phyloP scores from a whole-genome alignment of 2,329 filamentous ascomycete genomes.

The Aspergillus fumigatiaffinis region DNA sequence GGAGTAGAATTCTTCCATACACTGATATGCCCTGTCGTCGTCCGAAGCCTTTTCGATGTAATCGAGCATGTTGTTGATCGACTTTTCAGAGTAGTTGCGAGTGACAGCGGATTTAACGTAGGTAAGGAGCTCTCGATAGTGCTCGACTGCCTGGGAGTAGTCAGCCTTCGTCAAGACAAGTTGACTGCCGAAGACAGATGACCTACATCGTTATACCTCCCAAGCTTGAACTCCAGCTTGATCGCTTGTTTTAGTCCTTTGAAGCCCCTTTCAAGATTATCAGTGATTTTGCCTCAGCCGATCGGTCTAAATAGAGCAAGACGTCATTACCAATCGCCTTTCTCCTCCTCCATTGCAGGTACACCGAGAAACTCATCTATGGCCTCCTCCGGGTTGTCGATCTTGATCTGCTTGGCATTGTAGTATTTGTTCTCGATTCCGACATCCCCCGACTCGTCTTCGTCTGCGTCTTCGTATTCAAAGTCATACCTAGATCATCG shows the following conservation, averaged over 20 bases:
- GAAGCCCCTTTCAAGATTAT: constrained; percentile 62
- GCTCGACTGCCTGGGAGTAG: constrained; percentile 68
- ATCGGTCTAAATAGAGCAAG: background rate
- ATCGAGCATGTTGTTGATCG: constrained; percentile 98
- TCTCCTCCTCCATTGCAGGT: constrained; percentile 77
- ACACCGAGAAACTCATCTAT: constrained; percentile 91
- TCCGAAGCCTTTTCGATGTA: constrained; percentile 91
- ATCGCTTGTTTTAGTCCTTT: constrained; percentile 97
- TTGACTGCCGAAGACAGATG: background rate
- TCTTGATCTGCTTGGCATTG: constrained; percentile 96
- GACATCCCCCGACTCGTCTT: constrained; percentile 81
- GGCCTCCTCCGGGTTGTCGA: constrained; percentile 78
- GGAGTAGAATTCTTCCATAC: constrained; percentile 94
- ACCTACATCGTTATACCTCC: constrained; percentile 73
- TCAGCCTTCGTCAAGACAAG: background rate
- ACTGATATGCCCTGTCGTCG: constrained; percentile 66
- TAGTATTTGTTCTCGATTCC: constrained; percentile 99
- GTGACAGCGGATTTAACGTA: constrained; percentile 97
- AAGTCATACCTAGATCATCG: constrained; percentile 70
- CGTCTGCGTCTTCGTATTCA: constrained; percentile 92
- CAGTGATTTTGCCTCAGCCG: constrained; percentile 17
- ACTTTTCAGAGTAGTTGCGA: constrained; percentile 97
- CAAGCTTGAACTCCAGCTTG: constrained; percentile 92
- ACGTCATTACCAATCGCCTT: constrained; percentile 74
- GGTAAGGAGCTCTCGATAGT: constrained; percentile 91